phyloP scores from a whole-genome alignment of 106 monocot genomes.

The Posidonia australis region DNA sequence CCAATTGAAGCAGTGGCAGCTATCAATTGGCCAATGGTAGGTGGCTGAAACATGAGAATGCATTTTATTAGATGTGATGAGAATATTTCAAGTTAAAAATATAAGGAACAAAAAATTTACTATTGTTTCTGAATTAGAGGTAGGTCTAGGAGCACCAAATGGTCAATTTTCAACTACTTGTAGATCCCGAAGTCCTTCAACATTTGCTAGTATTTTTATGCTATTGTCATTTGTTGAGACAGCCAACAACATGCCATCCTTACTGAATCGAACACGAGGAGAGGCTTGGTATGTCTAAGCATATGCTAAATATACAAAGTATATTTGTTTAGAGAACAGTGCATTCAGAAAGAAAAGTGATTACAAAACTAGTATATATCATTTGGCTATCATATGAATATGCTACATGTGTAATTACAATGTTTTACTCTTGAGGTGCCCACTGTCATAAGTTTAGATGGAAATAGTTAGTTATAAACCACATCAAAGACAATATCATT shows the following conservation, averaged over 20 bases:
- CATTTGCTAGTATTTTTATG: constrained; percentile 81
- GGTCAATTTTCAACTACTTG: constrained; percentile 47
- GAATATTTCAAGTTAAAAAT: not conserved
- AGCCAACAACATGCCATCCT: constrained; percentile 67
- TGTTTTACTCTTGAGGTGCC: constrained; percentile 15
- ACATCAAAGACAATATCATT: no score
- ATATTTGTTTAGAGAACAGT: not conserved
- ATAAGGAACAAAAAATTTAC: constrained; percentile 5
- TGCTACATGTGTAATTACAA: constrained; percentile 17
- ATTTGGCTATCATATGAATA: constrained; percentile 35
- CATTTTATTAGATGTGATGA: not conserved
- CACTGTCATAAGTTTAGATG: no score
- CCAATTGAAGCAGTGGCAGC: constrained; percentile 22
- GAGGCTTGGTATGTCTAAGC: constrained; percentile 33
- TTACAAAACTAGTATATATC: constrained; percentile 27
- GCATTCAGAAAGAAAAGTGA: no score
- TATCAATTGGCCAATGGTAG: constrained; percentile 15
- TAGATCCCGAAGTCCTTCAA: constrained; percentile 59
- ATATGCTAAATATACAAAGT: not conserved
- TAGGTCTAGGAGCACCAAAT: constrained; percentile 43
- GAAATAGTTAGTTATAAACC: not conserved
- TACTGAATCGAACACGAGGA: constrained; percentile 71
- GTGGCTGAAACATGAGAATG: constrained; percentile 18
- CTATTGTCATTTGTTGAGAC: constrained; percentile 73
- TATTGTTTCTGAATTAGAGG: constrained; percentile 26